Evolutionary conservation across 2,329 filamentous ascomycete species (phyloP).

Genomic region (Tolypocladium tropicale): DNA sequence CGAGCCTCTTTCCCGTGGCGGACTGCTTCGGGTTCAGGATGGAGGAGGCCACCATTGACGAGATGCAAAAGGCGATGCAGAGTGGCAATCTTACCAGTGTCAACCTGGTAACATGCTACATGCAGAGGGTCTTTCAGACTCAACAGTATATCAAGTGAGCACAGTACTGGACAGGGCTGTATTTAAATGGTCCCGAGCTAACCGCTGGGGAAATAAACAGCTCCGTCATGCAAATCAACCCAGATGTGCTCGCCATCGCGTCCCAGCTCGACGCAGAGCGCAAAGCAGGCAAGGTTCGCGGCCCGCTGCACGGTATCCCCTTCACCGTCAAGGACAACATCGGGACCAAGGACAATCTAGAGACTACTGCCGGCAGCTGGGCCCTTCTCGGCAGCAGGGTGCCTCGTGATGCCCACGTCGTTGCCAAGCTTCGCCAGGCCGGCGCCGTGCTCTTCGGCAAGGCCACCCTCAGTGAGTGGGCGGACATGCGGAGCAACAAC

Average conservation of each 20-base stretch:
- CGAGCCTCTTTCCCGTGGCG: conserved; percentile 49
- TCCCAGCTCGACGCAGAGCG: conserved; percentile 50
- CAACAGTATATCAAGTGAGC: conserved; percentile 53
- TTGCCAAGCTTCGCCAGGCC: conserved; percentile 49
- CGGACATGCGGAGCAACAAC: conserved; percentile 56
- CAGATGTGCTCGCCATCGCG: conserved; percentile 55
- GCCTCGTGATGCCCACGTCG: conserved; percentile 57
- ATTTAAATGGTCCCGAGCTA: neutral
- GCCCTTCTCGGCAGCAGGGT: conserved; percentile 55
- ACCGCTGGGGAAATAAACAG: conserved; percentile 18
- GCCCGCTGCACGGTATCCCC: conserved; percentile 64
- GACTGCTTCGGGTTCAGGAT: conserved; percentile 49
- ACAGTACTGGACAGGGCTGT: no score
- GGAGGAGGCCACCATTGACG: conserved; percentile 60
- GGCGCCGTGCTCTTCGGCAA: conserved; percentile 64
- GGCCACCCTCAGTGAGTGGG: conserved; percentile 63
- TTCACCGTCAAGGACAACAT: conserved; percentile 69
- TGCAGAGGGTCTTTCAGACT: conserved; percentile 50
- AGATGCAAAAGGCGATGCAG: conserved; percentile 50
- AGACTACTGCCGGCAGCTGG: conserved; percentile 64
- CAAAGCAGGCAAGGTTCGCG: conserved; percentile 40
- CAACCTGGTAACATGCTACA: conserved; percentile 52
- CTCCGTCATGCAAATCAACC: conserved; percentile 56
- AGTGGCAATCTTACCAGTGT: conserved; percentile 45
- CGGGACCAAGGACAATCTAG: conserved; percentile 56